Percentiles rank a stretch among this genome's conserved stretches.
Conservation (phyloP, 2,329 filamentous ascomycete species). For the Calonectria montana region DNA sequence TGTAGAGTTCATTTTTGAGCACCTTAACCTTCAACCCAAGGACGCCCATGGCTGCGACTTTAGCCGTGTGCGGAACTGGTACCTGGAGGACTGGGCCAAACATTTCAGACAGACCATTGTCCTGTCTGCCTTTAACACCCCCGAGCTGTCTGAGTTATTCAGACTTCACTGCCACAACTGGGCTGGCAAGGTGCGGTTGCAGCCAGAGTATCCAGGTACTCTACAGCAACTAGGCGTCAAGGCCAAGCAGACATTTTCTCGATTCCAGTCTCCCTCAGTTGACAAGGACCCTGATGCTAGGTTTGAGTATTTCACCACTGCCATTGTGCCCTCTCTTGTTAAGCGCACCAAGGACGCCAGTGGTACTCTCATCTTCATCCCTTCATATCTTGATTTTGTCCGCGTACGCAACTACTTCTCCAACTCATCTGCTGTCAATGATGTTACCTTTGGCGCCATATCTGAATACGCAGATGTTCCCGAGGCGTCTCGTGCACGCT, state of each 20-base stretch:
- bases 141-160: conserved; percentile 85
- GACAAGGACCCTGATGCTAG: conserved; percentile 84
- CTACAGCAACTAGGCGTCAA: conserved; percentile 79
- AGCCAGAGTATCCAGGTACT: conserved; percentile 74
- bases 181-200: conserved; percentile 81
- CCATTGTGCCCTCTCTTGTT: conserved; percentile 80
- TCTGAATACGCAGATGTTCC: conserved; percentile 87
- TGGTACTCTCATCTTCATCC: conserved; percentile 89
- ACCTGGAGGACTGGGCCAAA: conserved; percentile 86
- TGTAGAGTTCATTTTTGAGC: conserved; percentile 89
- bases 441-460: conserved; percentile 76
- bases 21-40: conserved; percentile 90
- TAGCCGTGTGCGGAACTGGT: conserved; percentile 89
- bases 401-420: conserved; percentile 93
- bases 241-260: conserved; percentile 88
- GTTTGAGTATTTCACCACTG: conserved; percentile 90
- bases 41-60: conserved; percentile 95
- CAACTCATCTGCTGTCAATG: conserved; percentile 68
- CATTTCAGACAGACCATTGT: conserved; percentile 88
- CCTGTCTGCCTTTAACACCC: conserved; percentile 84
- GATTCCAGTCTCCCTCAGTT: conserved; percentile 79
- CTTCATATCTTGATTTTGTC: conserved; percentile 95
- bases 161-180: conserved; percentile 83
- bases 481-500: conserved; percentile 85
- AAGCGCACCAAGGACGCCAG: conserved; percentile 72